These are phyloP conservation scores for Pelargonium fulgidum DNA, from an alignment of 441 rosid genomes.

Conservation along the genomic window DNA sequence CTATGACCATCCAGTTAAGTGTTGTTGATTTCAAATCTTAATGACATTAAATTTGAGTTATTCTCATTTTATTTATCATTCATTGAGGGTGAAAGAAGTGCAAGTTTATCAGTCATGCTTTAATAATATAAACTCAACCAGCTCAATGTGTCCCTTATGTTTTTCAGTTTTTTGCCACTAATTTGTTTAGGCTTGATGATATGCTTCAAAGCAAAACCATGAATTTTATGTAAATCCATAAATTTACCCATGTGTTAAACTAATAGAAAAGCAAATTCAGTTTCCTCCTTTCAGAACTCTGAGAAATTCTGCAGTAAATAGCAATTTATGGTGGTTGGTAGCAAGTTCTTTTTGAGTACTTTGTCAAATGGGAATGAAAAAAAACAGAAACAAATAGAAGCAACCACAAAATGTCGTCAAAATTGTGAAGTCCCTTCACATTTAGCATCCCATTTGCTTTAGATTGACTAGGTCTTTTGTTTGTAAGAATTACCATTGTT, in stretches of 20 bases:
- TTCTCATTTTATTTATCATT: not conserved
- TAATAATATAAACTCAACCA: not conserved
- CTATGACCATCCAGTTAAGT: not conserved
- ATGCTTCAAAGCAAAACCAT: not conserved
- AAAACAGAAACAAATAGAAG: not conserved
- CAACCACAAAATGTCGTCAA: not conserved
- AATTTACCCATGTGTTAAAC: not conserved
- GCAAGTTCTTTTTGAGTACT: not conserved
- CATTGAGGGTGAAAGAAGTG: not conserved
- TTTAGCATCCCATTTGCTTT: slow-evolving; percentile 1
- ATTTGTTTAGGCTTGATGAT: not conserved
- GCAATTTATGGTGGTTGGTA: not conserved
- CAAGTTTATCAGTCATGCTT: too few species aligned
- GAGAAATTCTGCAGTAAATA: not conserved
- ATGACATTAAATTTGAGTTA: not conserved
- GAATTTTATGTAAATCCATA: not conserved
- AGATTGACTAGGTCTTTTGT: too few species aligned
- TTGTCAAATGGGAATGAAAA: not conserved
- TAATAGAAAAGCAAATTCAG: not conserved
- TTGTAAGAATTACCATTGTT: too few species aligned
- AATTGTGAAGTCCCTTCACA: not conserved
- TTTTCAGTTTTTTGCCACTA: not conserved
- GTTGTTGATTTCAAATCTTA: not conserved
- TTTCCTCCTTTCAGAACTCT: not conserved
- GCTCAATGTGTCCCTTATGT: not conserved